These are phyloP conservation scores for Phascolomyces articulosus DNA, from an alignment of 371 early-diverging fungal genomes.

Conservation along the genomic window DNA sequence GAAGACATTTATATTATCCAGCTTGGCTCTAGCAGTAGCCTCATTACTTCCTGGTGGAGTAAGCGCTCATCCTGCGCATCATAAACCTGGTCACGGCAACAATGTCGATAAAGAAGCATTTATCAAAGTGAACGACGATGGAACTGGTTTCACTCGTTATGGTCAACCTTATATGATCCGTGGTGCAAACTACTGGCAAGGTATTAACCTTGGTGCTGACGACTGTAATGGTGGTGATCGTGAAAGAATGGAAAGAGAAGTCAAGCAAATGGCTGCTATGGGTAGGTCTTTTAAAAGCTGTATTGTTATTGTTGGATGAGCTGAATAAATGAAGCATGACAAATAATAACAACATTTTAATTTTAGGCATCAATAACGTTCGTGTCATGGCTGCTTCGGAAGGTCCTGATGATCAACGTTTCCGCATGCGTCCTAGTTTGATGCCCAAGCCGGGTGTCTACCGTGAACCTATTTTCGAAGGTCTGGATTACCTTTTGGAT, in stretches of 20 bases:
- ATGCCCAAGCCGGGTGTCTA: conserved; percentile 60
- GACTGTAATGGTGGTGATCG: conserved; percentile 48
- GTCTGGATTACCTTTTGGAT: conserved; percentile 55
- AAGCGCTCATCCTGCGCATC: background rate
- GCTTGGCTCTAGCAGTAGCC: background rate
- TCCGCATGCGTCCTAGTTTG: conserved; percentile 61
- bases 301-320: too few relatives aligned
- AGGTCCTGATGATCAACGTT: conserved; percentile 64
- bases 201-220: conserved; percentile 64
- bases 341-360: too few relatives aligned
- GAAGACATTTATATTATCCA: background rate
- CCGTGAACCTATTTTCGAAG: conserved; percentile 52
- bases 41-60: background rate
- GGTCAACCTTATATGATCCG: conserved; percentile 37
- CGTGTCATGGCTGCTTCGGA: conserved; percentile 69
- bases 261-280: conserved; percentile 42
- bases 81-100: background rate
- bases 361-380: conserved; percentile 58
- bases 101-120: too few relatives aligned
- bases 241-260: conserved; percentile 49
- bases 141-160: conserved; percentile 26
- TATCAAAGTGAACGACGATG: conserved; percentile 24
- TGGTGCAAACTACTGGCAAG: conserved; percentile 77
- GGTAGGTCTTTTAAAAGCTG: conserved; percentile 19
- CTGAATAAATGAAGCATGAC: too few relatives aligned